These are phyloP conservation scores for Lasiodiplodia theobromae DNA, from an alignment of 2,329 filamentous ascomycete species.

Conservation along the genomic window DNA sequence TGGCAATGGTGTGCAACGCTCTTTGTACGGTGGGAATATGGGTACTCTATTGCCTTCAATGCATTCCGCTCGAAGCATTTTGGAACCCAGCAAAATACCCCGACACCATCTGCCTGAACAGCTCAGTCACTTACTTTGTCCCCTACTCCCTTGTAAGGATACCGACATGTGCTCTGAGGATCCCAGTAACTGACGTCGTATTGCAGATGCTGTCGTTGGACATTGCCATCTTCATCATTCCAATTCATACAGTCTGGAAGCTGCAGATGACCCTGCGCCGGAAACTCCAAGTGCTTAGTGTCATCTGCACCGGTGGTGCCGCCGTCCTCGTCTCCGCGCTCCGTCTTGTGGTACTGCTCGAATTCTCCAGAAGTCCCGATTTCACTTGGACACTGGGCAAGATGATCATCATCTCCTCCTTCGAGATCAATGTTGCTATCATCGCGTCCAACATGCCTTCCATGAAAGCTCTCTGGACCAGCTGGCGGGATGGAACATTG, in stretches of 20 bases:
- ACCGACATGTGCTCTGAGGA: background rate
- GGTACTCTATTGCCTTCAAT: constrained; percentile 43
- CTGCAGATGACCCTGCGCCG: constrained; percentile 6
- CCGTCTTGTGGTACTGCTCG: constrained; percentile 36
- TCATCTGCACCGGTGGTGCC: constrained; percentile 37
- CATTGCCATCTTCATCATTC: background rate
- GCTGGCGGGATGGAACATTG: background rate
- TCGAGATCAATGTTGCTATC: constrained; percentile 44
- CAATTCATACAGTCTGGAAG: background rate
- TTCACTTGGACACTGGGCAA: constrained; percentile 42
- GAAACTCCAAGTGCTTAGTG: background rate
- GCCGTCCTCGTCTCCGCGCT: constrained; percentile 37
- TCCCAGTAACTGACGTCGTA: background rate
- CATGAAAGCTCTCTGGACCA: constrained; percentile 40
- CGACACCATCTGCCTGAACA: constrained; percentile 37
- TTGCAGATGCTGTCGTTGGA: constrained; percentile 33
- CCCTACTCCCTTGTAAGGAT: constrained; percentile 37
- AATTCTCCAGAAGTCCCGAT: constrained; percentile 38
- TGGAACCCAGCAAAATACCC: constrained; percentile 39
- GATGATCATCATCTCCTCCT: constrained; percentile 42
- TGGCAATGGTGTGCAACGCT: constrained; percentile 39
- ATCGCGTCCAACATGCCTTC: constrained; percentile 44
- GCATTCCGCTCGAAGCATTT: constrained; percentile 41
- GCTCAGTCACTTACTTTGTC: constrained; percentile 38
- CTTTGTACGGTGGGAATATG: constrained; percentile 38